Evolutionary conservation across 2,329 filamentous ascomycete species (phyloP).

Genomic region (Hypoxylon sp.): DNA sequence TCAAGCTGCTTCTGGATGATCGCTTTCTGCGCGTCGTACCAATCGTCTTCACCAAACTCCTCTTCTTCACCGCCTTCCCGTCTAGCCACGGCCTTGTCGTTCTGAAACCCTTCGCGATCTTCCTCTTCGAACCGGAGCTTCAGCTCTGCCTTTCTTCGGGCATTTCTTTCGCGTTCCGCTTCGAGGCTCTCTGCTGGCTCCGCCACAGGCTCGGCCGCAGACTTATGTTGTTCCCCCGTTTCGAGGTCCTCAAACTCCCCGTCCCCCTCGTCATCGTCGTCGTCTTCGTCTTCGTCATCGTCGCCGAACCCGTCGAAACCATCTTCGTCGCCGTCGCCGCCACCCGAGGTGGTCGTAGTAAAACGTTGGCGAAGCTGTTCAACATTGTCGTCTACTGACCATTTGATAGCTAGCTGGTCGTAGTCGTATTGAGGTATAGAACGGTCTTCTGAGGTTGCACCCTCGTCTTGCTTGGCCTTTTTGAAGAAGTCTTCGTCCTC

Average conservation of each 20-base stretch:
- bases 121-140: conserved; percentile 96
- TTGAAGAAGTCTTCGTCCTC: conserved; percentile 72
- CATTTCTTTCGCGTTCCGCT: conserved; percentile 89
- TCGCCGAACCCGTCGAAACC: conserved; percentile 61
- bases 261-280: conserved; percentile 75
- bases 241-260: conserved; percentile 88
- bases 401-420: conserved; percentile 81
- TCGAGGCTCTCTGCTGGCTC: conserved; percentile 68
- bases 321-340: conserved; percentile 58
- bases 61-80: conserved; percentile 73
- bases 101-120: conserved; percentile 93
- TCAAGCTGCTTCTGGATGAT: conserved; percentile 93
- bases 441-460: conserved; percentile 76
- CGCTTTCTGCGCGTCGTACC: conserved; percentile 98
- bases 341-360: conserved; percentile 70
- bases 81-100: conserved; percentile 82
- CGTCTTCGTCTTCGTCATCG: conserved; percentile 65
- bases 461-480: conserved; percentile 70
- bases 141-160: conserved; percentile 90
- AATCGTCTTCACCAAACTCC: conserved; percentile 95
- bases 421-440: conserved; percentile 83
- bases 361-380: conserved; percentile 79
- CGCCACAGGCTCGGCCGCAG: conserved; percentile 50
- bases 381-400: conserved; percentile 80
- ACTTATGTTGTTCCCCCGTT: conserved; percentile 69